Conservation (phyloP, 441 rosid species). For the Euphorbia celastroides region DNA sequence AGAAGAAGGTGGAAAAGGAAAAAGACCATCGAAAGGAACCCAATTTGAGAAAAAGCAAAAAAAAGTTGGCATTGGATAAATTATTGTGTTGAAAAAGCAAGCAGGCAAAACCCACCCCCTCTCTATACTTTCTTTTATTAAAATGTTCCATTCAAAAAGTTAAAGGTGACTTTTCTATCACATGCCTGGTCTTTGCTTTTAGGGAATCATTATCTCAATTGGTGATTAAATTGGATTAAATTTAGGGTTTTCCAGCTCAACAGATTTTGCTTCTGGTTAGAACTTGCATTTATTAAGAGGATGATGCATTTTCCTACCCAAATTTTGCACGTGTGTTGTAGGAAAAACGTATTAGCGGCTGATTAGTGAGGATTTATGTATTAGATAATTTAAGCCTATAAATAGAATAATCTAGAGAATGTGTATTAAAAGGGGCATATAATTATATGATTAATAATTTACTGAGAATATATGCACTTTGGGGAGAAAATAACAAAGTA, state of each 20-base stretch:
- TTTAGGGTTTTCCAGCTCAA: constrained; percentile 17
- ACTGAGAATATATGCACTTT: background rate
- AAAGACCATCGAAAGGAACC: constrained; percentile 22
- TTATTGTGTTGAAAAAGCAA: constrained; percentile 27
- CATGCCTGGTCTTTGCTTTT: constrained; percentile 31
- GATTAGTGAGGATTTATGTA: background rate
- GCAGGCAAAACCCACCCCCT: constrained; percentile 26
- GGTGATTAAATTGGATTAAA: constrained; percentile 4
- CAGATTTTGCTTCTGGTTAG: background rate
- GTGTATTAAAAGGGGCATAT: background rate
- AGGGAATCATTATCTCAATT: constrained; percentile 15
- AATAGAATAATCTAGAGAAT: background rate
- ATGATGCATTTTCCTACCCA: background rate
- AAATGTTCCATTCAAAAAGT: constrained; percentile 23
- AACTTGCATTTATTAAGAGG: background rate
- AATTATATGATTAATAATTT: background rate
- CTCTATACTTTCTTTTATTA: constrained; percentile 16
- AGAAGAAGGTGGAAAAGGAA: constrained; percentile 12
- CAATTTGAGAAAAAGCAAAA: constrained; percentile 11
- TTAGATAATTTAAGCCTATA: too few species aligned
- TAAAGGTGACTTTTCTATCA: constrained; percentile 31
- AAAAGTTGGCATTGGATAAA: constrained; percentile 30
- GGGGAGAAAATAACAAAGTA: background rate
- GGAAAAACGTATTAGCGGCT: background rate
- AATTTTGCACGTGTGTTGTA: background rate